Base-by-base conservation (phyloP, 352 stramenopile species). In the Pythium phragmiticola region DNA sequence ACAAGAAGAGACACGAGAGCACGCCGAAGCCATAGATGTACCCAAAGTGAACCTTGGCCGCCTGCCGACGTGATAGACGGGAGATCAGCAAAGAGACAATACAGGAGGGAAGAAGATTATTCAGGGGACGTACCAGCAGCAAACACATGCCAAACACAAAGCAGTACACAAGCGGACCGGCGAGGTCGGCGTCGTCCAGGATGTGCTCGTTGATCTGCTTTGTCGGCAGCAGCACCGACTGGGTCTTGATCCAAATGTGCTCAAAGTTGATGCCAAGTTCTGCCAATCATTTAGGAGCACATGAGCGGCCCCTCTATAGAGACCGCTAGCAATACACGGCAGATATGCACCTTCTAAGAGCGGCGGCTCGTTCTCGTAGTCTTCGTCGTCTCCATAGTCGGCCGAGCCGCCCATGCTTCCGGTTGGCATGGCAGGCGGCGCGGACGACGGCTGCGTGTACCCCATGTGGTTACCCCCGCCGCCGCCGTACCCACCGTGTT, bases 1-100 rank as follows among this genome's bases (percentile, higher is more conserved):
- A 98, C 83, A 99, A 95, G 64, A 92, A 91, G 19, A 98, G 52
- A 72, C 94, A 99, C 48, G 96, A 98, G 62, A 98, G 90, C n/a
- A 99, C 71, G 28, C 96, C 95, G 74, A 99, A 99, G 47, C 96
- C 96, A 77, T 99, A 99, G 63, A 99, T 98, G 76, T 99, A 99
- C 37, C 97, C 96, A 72, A 99, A 99, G 63, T 99, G 95, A 56
- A 99, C 76, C 75, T 98, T 98, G 42, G 84, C 90, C 42, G 78
- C 79, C 84, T 93, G 48, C 3, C 33, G 11, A 19, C 17, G 7
- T 5, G 26, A 30, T 3, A 30, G 26, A 30, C 26, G 4, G 26
- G 26, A 49, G 19, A 11, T 48, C 3, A 46, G 17, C 47, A 39
- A 48, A 37, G 21, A 33, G 26, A 30, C 26, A 30, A 30, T 30